Evolutionary conservation across 805 yeast genomes (phyloP).

Genomic region (Saturnispora dispora): DNA sequence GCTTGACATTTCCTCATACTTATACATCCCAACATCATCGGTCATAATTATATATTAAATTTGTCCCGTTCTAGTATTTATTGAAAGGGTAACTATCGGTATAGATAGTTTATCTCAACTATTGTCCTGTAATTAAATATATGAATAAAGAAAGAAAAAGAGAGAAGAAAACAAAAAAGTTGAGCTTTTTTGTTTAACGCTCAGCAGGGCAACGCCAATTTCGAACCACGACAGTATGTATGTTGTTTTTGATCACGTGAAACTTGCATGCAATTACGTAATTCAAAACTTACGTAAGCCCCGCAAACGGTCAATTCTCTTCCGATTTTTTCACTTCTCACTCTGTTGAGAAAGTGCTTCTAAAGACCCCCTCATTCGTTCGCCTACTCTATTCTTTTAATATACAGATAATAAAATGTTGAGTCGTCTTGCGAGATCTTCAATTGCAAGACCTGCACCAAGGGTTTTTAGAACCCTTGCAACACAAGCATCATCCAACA

Average conservation of each 20-base stretch:
- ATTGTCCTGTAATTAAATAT: not conserved
- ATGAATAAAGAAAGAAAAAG: not conserved
- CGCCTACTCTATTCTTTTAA: not conserved
- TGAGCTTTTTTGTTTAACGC: not conserved
- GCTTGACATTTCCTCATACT: slow-evolving; percentile 69
- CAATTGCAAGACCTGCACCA: slow-evolving; percentile 6
- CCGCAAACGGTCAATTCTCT: not conserved
- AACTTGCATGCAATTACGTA: not conserved
- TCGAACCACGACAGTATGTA: not conserved
- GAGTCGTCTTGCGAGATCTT: slow-evolving; percentile 10
- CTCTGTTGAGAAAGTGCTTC: not conserved
- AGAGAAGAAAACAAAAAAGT: not conserved
- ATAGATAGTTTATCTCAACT: not conserved
- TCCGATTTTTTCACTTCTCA: not conserved
- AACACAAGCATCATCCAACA: slow-evolving; percentile 17
- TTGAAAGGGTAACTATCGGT: not conserved
- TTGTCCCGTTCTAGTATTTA: not conserved
- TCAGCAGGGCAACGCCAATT: not conserved
- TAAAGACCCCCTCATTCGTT: not conserved
- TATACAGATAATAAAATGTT: slow-evolving; percentile 7
- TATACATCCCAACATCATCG: slow-evolving; percentile 29
- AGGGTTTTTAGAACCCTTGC: slow-evolving; percentile 20
- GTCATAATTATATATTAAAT: slow-evolving; percentile 2
- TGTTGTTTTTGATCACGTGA: not conserved
- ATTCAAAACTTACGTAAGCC: not conserved